phyloP scores from a whole-genome alignment of 441 rosid genomes.

The Biscutella laevigata region DNA sequence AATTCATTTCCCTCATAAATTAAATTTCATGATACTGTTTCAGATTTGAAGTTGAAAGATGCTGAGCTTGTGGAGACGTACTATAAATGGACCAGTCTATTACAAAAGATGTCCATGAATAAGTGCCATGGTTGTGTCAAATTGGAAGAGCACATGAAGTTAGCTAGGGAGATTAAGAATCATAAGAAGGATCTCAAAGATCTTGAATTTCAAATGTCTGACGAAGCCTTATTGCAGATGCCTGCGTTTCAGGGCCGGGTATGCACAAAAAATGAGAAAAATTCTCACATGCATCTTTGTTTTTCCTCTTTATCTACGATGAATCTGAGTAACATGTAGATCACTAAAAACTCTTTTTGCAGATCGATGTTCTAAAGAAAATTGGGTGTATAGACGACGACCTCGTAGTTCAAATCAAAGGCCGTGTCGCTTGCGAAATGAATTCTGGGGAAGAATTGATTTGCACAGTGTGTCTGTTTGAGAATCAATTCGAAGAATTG shows the following conservation, averaged over 20 bases:
- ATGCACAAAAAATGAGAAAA: constrained; percentile 25
- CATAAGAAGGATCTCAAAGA: constrained; percentile 58
- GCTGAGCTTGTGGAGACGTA: constrained; percentile 52
- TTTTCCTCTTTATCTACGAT: background rate
- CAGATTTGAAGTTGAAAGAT: constrained; percentile 79
- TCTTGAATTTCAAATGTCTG: constrained; percentile 68
- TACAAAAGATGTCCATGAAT: constrained; percentile 69
- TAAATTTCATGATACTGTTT: constrained; percentile 21
- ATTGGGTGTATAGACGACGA: constrained; percentile 86
- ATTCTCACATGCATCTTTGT: background rate
- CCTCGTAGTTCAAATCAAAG: constrained; percentile 91
- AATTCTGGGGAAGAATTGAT: constrained; percentile 97
- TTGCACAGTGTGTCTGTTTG: constrained; percentile 82
- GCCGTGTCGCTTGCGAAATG: constrained; percentile 99
- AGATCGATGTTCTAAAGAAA: constrained; percentile 84
- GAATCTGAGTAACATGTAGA: constrained; percentile 12
- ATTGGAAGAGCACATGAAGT: constrained; percentile 68
- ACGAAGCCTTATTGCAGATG: constrained; percentile 91
- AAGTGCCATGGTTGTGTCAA: constrained; percentile 89
- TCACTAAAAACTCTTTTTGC: constrained; percentile 28
- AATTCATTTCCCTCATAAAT: background rate
- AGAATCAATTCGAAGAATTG: constrained; percentile 83
- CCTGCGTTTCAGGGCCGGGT: constrained; percentile 97
- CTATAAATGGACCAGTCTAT: constrained; percentile 47
- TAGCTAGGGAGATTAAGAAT: constrained; percentile 57